phyloP scores from a whole-genome alignment of 148 eudicot genomes.

The Chenopodium berlandieri region DNA sequence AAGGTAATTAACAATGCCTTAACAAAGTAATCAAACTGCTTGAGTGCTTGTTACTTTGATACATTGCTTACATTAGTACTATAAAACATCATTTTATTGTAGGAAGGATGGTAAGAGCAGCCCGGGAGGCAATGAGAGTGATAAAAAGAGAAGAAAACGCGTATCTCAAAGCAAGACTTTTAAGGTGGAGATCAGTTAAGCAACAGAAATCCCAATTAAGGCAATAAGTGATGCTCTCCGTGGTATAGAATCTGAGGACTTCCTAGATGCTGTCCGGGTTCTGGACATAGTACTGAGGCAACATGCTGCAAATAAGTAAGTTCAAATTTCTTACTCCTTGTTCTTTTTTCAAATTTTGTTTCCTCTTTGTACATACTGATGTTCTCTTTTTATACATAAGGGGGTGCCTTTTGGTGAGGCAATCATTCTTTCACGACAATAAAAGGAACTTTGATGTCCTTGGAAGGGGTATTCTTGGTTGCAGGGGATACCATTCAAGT shows the following conservation, averaged over 20 bases:
- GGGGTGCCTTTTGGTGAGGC: conserved; percentile 89
- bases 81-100: neutral
- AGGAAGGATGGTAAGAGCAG: conserved; percentile 49
- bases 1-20: conserved; percentile 32
- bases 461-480: conserved; percentile 89
- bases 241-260: conserved; percentile 74
- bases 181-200: conserved; percentile 78
- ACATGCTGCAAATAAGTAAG: conserved; percentile 88
- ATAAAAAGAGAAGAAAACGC: conserved; percentile 54
- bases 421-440: conserved; percentile 68
- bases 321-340: neutral
- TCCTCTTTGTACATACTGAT: neutral
- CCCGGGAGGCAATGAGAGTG: conserved; percentile 32
- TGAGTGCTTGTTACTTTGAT: neutral
- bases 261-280: conserved; percentile 74
- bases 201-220: conserved; percentile 83
- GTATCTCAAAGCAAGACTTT: conserved; percentile 60
- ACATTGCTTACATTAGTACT: neutral
- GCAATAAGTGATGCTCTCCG: conserved; percentile 72
- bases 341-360: neutral
- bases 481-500: conserved; percentile 85
- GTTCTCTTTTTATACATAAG: conserved; percentile 25
- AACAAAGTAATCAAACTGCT: neutral
- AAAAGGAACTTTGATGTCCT: conserved; percentile 58
- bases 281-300: conserved; percentile 83